A percentile compares a stretch with the other conserved stretches of the same genome.
Evolutionary conservation across 2,329 filamentous ascomycete genomes (phyloP).

Genomic region (Beauveria asiatica): DNA sequence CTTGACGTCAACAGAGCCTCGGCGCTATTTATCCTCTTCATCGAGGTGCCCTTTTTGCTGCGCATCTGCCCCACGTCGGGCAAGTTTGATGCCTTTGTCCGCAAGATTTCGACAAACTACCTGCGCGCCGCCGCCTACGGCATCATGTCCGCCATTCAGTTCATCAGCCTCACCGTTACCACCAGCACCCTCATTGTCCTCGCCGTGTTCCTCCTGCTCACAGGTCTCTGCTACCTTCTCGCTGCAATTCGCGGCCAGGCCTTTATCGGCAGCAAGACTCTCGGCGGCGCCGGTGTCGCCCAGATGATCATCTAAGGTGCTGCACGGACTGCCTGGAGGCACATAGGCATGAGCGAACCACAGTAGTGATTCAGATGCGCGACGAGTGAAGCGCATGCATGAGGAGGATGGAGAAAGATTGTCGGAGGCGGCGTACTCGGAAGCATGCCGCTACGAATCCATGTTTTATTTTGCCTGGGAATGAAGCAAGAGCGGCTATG

Average conservation of each 20-base stretch:
- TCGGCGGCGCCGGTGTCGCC: constrained; percentile 76
- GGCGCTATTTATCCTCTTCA: constrained; percentile 68
- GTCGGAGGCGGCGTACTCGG: not conserved
- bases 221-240: constrained; percentile 70
- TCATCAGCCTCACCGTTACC: constrained; percentile 61
- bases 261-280: constrained; percentile 69
- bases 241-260: constrained; percentile 76
- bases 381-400: not conserved
- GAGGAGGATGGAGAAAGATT: not conserved
- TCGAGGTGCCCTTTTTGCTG: constrained; percentile 88
- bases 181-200: constrained; percentile 75
- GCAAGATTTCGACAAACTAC: constrained; percentile 90
- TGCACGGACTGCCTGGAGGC: not conserved
- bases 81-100: constrained; percentile 82
- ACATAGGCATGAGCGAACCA: not conserved
- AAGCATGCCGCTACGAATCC: constrained; percentile 3
- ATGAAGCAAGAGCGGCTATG: constrained; percentile 8
- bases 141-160: constrained; percentile 75
- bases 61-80: constrained; percentile 94
- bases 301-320: constrained; percentile 84
- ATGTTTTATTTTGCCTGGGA: constrained; percentile 11
- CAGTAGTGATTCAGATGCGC: not conserved
- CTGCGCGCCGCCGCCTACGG: constrained; percentile 86
- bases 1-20: constrained; percentile 43
- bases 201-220: constrained; percentile 70